Base-by-base conservation (phyloP, 257 asterid genomes). In the Solanum okadae region DNA sequence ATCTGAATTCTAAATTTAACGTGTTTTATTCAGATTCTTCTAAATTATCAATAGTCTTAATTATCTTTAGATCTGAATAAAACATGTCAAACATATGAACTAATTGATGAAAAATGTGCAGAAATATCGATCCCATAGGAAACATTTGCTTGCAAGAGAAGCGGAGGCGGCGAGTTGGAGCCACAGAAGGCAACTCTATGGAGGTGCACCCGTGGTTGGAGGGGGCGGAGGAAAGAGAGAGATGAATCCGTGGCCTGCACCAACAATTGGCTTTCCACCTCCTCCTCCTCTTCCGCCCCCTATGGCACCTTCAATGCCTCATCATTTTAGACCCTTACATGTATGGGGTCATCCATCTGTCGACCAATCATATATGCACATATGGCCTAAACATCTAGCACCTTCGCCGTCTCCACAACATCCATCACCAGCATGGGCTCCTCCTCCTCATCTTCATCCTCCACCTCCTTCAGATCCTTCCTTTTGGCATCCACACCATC, bases 291-390 rank as follows among this genome's bases (percentile, higher is more conserved):
- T 31, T 40, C 65, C 67, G 23, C 25, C 84, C 18, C 4, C 94
- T 13, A 90, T 92, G 91, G 68, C 93, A 34, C 23, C 86, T 81
- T 94, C 94, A 5, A 73, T 91, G 91, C 93, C 95, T 88, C 97
- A 91, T 88, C 97, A 91, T 88, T 90, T 89, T 90, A 93, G 97
- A 91, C 98, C 98, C 84, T 91, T 96, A 83, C 99, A 95, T 84
- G 98, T 96, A 46, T 96, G 99, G 99, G 99, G 99, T 88, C 98
- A 97, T 65, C 99, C 99, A 86, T 90, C 97, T 14, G 89, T 92
- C 90, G 95, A 93, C 96, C 99, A 95, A 90, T 91, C 99, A 65
- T 18, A 91, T 85, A 88, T 93, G 93, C 95, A 94, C 93, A 88
- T 91, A 73, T 96, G 99, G 99, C 98, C 97, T 23, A 95, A 95